Evolutionary conservation across 179 eudicot species (phyloP).

Genomic region (Drosera spatulata): DNA sequence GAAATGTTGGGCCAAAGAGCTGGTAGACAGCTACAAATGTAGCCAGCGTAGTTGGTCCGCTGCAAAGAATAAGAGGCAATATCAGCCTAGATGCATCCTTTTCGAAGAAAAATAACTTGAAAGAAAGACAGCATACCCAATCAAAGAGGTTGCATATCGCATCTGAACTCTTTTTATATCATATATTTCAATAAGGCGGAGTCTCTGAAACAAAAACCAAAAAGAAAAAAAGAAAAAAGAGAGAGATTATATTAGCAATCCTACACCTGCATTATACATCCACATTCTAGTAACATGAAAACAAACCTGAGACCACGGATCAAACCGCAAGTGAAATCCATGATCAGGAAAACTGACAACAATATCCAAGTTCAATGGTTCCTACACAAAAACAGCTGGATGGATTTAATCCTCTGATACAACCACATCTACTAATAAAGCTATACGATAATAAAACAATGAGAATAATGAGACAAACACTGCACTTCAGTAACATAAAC

Average conservation of each 20-base stretch:
- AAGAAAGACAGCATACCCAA: constrained; percentile 46
- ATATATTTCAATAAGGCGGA: constrained; percentile 85
- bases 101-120: constrained; percentile 1
- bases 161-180: constrained; percentile 94
- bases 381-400: constrained; percentile 30
- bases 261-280: too few species aligned
- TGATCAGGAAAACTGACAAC: constrained; percentile 98
- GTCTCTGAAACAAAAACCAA: constrained; percentile 41
- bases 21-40: constrained; percentile 95
- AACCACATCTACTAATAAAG: not conserved
- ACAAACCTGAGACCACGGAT: constrained; percentile 92
- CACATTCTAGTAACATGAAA: not conserved
- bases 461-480: too few species aligned
- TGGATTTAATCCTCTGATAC: not conserved
- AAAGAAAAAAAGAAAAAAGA: too few species aligned
- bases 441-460: too few species aligned
- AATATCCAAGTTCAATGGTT: constrained; percentile 73
- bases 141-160: constrained; percentile 80
- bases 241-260: constrained; percentile 2
- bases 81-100: not conserved
- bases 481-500: too few species aligned
- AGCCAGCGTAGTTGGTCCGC: constrained; percentile 86
- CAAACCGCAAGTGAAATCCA: constrained; percentile 94
- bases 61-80: constrained; percentile 21
- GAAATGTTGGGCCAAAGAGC: constrained; percentile 94